Conservation (phyloP, 352 stramenopile genomes). For the Phytopythium litorale region DNA sequence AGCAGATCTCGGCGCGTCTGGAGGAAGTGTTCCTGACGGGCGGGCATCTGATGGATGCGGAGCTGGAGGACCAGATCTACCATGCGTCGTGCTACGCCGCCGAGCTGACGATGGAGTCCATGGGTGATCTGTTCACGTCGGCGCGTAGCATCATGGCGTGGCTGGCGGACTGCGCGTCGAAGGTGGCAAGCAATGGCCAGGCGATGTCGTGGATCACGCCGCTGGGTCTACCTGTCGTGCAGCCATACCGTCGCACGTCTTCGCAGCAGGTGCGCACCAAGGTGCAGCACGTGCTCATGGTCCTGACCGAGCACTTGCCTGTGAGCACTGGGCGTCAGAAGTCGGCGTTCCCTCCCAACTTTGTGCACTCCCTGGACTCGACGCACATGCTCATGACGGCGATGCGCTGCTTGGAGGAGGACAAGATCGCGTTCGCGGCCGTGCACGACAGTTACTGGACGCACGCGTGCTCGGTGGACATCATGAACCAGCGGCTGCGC, state of each 20-base stretch:
- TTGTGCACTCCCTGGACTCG: slow-evolving; percentile 99
- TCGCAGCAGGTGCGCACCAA: slow-evolving; percentile 79
- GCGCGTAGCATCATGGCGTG: slow-evolving; percentile 95
- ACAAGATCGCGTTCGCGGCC: slow-evolving; percentile 94
- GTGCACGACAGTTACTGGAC: slow-evolving; percentile 99
- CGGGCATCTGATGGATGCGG: slow-evolving; percentile 64
- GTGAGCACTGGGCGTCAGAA: slow-evolving; percentile 89
- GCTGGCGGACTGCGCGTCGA: slow-evolving; percentile 67
- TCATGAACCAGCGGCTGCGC: slow-evolving; percentile 92
- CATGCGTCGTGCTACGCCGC: slow-evolving; percentile 91
- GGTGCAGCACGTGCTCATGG: slow-evolving; percentile 89
- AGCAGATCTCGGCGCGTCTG: slow-evolving; percentile 97
- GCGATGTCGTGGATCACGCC: slow-evolving; percentile 98
- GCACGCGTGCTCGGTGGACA: slow-evolving; percentile 92
- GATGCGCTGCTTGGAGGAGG: slow-evolving; percentile 88
- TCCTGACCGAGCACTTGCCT: slow-evolving; percentile 51
- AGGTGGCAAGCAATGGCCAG: slow-evolving; percentile 82
- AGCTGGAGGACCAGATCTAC: slow-evolving; percentile 88
- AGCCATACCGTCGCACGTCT: slow-evolving; percentile 94
- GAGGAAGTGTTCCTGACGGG: slow-evolving; percentile 89
- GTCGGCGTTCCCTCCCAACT: slow-evolving; percentile 98
- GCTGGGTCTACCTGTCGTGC: slow-evolving; percentile 97
- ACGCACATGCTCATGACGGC: slow-evolving; percentile 99
- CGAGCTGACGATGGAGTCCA: slow-evolving; percentile 94
- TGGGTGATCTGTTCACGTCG: slow-evolving; percentile 96